Evolutionary conservation across 164 flowering plant genomes (phyloP).

Genomic region (Malania oleifera): DNA sequence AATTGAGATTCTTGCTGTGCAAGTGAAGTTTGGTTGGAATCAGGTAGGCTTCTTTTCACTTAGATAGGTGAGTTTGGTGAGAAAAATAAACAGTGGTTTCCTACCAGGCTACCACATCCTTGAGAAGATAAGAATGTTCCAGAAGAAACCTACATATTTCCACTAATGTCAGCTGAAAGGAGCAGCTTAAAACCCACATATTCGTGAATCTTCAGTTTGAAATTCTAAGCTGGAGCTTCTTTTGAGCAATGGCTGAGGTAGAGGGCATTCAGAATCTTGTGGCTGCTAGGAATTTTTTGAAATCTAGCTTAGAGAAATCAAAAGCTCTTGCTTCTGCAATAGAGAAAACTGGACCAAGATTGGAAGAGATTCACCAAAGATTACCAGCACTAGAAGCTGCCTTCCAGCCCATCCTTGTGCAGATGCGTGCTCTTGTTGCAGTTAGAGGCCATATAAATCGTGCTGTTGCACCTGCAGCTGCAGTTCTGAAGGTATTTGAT

Average conservation of each 20-base stretch:
- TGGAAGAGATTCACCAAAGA: conserved; percentile 26
- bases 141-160: conserved; percentile 9
- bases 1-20: conserved; percentile 19
- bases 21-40: conserved; percentile 40
- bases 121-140: too few species aligned
- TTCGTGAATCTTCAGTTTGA: neutral
- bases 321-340: conserved; percentile 29
- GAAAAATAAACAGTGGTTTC: conserved; percentile 10
- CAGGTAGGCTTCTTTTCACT: neutral
- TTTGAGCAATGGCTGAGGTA: conserved; percentile 12
- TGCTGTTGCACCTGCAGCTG: conserved; percentile 41
- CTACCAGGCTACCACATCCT: too few species aligned
- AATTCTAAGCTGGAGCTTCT: neutral
- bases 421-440: conserved; percentile 11
- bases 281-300: conserved; percentile 29
- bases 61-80: conserved; percentile 33
- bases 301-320: conserved; percentile 34
- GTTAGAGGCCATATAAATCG: conserved; percentile 31
- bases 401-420: conserved; percentile 12
- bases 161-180: too few species aligned
- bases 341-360: conserved; percentile 26
- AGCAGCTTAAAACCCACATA: neutral
- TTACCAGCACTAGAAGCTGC: conserved; percentile 28
- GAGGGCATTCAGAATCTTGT: conserved; percentile 23
- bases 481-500: conserved; percentile 37